Conservation (phyloP, 208 protist genomes). For the Leishmania aethiopica region DNA sequence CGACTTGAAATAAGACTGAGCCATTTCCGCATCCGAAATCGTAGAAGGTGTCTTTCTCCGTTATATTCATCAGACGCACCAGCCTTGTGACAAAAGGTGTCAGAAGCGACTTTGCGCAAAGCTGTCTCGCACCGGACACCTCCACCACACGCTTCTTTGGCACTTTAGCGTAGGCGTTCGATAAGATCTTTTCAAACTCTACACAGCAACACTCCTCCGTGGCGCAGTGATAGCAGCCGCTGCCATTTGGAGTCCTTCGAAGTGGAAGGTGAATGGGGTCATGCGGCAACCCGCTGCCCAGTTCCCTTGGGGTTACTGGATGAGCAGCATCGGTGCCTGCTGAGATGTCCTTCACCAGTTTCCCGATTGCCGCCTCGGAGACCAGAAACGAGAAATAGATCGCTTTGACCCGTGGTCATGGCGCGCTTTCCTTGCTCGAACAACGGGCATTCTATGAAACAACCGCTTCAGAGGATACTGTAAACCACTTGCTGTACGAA, state of each 20-base stretch:
- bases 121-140: conserved; percentile 59
- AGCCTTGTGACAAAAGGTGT: conserved; percentile 80
- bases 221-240: conserved; percentile 70
- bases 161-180: conserved; percentile 46
- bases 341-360: conserved; percentile 23
- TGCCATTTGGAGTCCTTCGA: conserved; percentile 48
- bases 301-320: conserved; percentile 21
- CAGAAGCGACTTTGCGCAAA: conserved; percentile 88
- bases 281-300: conserved; percentile 51
- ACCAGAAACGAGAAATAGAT: conserved; percentile 46
- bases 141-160: conserved; percentile 70
- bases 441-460: conserved; percentile 18
- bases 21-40: conserved; percentile 87
- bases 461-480: conserved; percentile 6
- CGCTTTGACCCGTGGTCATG: conserved; percentile 1
- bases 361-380: conserved; percentile 29
- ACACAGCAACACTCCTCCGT: conserved; percentile 52
- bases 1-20: conserved; percentile 85
- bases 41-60: conserved; percentile 63
- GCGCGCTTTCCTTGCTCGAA: conserved; percentile 26
- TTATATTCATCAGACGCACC: conserved; percentile 47
- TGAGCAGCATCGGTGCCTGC: conserved; percentile 16
- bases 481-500: background rate
- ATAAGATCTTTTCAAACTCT: conserved; percentile 51
- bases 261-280: conserved; percentile 64